Evolutionary conservation across 257 asterid species (phyloP).

Genomic region (Solanum okadae): DNA sequence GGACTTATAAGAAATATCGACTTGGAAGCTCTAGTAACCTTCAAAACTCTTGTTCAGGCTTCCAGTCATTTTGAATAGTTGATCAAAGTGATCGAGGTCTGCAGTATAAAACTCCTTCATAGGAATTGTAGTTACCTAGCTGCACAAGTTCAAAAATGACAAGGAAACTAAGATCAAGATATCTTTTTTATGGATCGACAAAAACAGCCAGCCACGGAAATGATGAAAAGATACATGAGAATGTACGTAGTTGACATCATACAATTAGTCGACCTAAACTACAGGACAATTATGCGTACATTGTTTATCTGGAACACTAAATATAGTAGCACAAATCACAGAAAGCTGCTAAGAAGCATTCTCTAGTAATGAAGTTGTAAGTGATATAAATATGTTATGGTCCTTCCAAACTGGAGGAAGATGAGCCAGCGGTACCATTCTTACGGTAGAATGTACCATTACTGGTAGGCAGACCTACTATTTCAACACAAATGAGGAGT

Average conservation of each 20-base stretch:
- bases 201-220: neutral
- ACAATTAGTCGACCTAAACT: neutral
- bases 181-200: neutral
- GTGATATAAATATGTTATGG: too few species aligned
- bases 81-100: conserved; percentile 84
- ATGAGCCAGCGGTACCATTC: too few species aligned
- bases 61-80: conserved; percentile 79
- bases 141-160: conserved; percentile 15
- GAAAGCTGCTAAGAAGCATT: too few species aligned
- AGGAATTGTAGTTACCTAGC: conserved; percentile 62
- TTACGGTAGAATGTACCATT: too few species aligned
- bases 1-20: neutral
- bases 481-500: too few species aligned
- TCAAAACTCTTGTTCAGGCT: conserved; percentile 80
- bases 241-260: neutral
- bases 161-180: neutral
- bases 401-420: too few species aligned
- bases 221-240: neutral
- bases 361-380: neutral
- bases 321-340: neutral
- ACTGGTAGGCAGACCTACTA: too few species aligned
- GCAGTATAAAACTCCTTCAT: conserved; percentile 74
- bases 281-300: neutral
- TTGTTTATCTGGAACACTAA: neutral
- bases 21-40: conserved; percentile 22